Conservation (phyloP, 2,329 filamentous ascomycete species). For the Tolypocladium tropicale region DNA sequence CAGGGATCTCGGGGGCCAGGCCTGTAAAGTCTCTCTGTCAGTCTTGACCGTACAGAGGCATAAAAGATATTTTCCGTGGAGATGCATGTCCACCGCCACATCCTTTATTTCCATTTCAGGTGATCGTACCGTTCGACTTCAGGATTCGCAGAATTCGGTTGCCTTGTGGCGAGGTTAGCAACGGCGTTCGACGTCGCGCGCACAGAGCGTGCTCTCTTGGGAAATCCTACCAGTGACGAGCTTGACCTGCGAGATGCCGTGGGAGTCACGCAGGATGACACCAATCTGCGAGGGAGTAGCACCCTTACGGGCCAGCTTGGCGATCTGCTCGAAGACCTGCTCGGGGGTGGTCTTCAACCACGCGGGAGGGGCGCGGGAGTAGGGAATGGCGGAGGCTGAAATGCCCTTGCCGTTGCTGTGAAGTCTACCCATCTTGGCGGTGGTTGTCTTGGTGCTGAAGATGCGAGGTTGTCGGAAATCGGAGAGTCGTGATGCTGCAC, state of each 20-base stretch:
- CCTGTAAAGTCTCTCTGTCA: constrained; percentile 92
- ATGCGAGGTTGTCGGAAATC: constrained; percentile 18
- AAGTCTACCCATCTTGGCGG: constrained; percentile 83
- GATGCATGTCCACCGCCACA: constrained; percentile 14
- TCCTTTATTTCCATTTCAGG: constrained; percentile 17
- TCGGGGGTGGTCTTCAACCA: constrained; percentile 99
- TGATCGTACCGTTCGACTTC: constrained; percentile 85
- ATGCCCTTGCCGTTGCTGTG: constrained; percentile 99
- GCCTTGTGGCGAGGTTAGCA: constrained; percentile 50
- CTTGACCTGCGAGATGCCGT: constrained; percentile 97
- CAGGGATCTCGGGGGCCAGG: constrained; percentile 95
- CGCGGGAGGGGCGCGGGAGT: constrained; percentile 83
- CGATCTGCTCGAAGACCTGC: constrained; percentile 98
- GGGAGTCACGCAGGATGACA: constrained; percentile 95
- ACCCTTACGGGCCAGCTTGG: constrained; percentile 98
- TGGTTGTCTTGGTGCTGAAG: constrained; percentile 26
- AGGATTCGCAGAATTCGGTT: constrained; percentile 99
- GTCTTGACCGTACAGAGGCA: constrained; percentile 88
- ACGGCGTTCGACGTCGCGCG: not conserved
- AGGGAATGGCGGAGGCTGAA: constrained; percentile 88
- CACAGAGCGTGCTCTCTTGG: not conserved
- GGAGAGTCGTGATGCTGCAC: constrained; percentile 14
- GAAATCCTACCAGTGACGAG: constrained; percentile 75
- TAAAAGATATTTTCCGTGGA: constrained; percentile 18
- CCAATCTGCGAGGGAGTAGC: constrained; percentile 97